Base-by-base conservation (phyloP, 805 yeast species). In the Lipomyces yamadae region DNA sequence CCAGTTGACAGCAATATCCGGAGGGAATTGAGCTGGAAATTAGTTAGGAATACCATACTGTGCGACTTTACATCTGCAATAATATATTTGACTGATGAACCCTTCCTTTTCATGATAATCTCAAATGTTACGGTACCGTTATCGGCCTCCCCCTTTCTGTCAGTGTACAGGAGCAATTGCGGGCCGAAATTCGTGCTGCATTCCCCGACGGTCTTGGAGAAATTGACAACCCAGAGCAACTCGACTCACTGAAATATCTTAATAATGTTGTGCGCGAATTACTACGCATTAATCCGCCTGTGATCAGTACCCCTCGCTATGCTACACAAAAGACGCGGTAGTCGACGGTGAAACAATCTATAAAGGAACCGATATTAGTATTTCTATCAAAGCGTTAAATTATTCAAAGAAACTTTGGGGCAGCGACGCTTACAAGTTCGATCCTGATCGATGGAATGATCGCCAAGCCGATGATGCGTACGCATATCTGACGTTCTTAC, bases 371-470 rank as follows among this genome's bases (percentile, higher is more conserved):
- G 24, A 24, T 24, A 24, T 24, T 24, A 39, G n/a, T 39, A 15
- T 39, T 39, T 39, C n/a, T 15, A 15, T 39, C 53, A 13, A 42
- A 15, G n/a, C 48, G 15, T 18, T 53, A 18, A 53, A 13, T 18
- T 30, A n/a, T 30, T 30, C 15, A 18, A 53, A 13, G 4, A 13
- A 18, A 13, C 56, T 53, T 5, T 67, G 70, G 70, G 70, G 68
- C 11, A 37, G 53, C 6, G 70, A 68, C 29, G 66, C 70, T 18
- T 54, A 29, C n/a, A 58, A 60, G 24, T 68, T 68, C 45, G 53
- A 62, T 39, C 70, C 70, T 11, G 71, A 65, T 30, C 52, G 69
- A 30, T 68, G 71, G 69, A 34, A 61, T 34, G 67, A 63, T 11
- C 50, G 45, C 7, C 69, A 60, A 13, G 60, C 69, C 2, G 67